Conservation (phyloP, 495 filamentous ascomycete species). For the Aspergillus biplanus region DNA sequence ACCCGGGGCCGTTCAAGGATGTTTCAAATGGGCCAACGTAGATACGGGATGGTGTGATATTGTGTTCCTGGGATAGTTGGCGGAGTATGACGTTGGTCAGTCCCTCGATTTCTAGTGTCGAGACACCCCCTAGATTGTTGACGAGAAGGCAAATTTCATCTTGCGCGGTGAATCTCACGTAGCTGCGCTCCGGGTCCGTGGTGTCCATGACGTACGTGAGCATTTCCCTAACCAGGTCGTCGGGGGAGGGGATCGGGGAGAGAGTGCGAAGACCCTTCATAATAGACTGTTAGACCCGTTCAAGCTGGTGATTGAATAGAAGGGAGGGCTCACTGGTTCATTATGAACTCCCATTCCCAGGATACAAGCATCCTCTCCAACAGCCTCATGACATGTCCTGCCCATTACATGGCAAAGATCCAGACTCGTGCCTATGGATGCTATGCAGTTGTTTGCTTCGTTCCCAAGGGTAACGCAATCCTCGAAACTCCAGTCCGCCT, state of each 20-base stretch:
- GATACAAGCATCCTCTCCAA: neutral
- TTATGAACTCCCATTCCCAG: neutral
- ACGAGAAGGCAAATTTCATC: constrained; percentile 6
- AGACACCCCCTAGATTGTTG: constrained; percentile 3
- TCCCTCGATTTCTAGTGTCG: constrained; percentile 6
- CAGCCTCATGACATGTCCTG: neutral
- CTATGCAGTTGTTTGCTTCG: constrained; percentile 1
- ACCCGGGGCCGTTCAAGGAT: constrained; percentile 5
- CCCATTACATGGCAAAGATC: constrained; percentile 9
- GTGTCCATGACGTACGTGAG: neutral
- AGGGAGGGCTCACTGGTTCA: neutral
- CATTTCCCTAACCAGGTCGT: neutral
- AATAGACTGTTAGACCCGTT: neutral
- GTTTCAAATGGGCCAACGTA: constrained; percentile 7
- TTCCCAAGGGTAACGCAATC: neutral
- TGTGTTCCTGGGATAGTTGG: neutral
- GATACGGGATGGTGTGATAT: constrained; percentile 1
- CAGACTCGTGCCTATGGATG: constrained; percentile 7
- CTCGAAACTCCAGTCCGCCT: constrained; percentile 5
- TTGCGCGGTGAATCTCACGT: neutral
- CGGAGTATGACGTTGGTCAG: constrained; percentile 5
- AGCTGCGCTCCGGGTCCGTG: constrained; percentile 5
- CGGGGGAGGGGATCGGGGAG: constrained; percentile 2
- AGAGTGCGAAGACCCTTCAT: constrained; percentile 2
- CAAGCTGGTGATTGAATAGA: neutral